Conservation (phyloP, 192 early-diverging fungal species). For the Geranomyces michiganensis region DNA sequence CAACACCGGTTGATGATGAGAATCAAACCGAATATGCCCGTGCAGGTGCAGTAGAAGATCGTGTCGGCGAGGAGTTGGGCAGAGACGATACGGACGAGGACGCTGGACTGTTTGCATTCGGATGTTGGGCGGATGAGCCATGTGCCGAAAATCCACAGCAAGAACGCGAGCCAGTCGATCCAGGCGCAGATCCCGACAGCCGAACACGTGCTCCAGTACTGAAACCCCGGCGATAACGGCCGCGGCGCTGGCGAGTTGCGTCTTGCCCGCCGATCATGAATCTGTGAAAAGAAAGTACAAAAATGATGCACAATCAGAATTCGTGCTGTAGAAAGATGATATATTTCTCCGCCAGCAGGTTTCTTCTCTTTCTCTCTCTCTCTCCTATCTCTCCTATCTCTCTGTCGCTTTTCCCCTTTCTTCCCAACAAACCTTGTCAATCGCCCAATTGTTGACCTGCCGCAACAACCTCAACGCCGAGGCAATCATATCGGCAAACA, state of each 20-base stretch:
- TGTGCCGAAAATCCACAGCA: conserved; percentile 19
- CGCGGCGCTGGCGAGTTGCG: neutral
- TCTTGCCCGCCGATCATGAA: neutral
- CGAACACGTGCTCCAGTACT: neutral
- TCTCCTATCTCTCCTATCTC: no score
- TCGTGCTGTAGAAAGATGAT: no score
- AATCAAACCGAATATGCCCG: conserved; percentile 4
- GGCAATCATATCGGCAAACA: conserved; percentile 12
- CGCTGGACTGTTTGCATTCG: conserved; percentile 4
- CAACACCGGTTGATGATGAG: conserved; percentile 15
- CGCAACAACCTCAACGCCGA: neutral
- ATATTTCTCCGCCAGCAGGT: no score
- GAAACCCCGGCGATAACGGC: conserved; percentile 1
- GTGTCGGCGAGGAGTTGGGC: conserved; percentile 18
- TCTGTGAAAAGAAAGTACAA: neutral
- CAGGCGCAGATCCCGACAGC: conserved; percentile 5
- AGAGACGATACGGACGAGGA: conserved; percentile 18
- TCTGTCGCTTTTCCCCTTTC: no score
- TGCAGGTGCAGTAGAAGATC: conserved; percentile 22
- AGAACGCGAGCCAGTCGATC: conserved; percentile 3
- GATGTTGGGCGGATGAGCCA: conserved; percentile 22
- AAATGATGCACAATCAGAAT: no score
- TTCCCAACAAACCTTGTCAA: conserved; percentile 2
- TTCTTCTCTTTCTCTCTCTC: no score
- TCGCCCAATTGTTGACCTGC: no score